Conservation (phyloP, 2,329 filamentous ascomycete genomes). For the Eutypa lata region DNA sequence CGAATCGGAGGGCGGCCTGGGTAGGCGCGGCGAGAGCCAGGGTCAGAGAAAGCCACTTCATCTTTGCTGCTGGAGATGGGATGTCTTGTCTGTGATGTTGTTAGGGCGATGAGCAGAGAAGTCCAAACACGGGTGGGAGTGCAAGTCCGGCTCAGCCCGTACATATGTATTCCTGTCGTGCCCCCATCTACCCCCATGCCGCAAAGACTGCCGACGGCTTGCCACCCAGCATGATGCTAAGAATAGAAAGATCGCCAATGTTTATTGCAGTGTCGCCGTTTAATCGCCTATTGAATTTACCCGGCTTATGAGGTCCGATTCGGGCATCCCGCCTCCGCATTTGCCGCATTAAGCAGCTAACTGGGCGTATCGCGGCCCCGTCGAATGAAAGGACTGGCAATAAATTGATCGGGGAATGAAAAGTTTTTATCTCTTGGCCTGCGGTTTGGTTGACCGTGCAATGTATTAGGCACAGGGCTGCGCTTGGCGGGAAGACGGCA, state of each 20-base stretch:
- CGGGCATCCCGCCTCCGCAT: slow-evolving; percentile 18
- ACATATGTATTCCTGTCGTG: slow-evolving; percentile 14
- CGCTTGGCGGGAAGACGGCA: slow-evolving; percentile 2
- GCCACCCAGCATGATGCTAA: slow-evolving; percentile 2
- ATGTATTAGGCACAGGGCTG: slow-evolving; percentile 1
- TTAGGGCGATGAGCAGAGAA: slow-evolving; percentile 4
- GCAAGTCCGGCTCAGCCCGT: slow-evolving; percentile 1
- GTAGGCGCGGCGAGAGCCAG: slow-evolving; percentile 23
- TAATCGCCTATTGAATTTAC: slow-evolving; percentile 15
- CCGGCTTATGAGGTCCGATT: slow-evolving; percentile 12
- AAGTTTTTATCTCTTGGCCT: slow-evolving; percentile 1
- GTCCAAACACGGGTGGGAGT: neutral
- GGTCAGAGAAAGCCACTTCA: slow-evolving; percentile 23
- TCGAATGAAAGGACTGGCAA: slow-evolving; percentile 5
- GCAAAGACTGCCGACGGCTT: slow-evolving; percentile 17
- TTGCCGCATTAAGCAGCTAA: slow-evolving; percentile 7
- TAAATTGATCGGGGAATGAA: neutral
- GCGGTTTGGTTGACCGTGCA: neutral
- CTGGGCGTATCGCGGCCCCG: slow-evolving; percentile 11
- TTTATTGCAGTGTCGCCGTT: slow-evolving; percentile 8
- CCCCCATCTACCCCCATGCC: neutral
- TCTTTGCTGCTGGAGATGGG: slow-evolving; percentile 12
- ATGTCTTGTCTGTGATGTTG: slow-evolving; percentile 3
- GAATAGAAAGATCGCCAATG: slow-evolving; percentile 11
- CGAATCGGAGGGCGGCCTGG: slow-evolving; percentile 28